Base-by-base conservation (phyloP, 805 yeast species). In the Priceomyces melissophilus region DNA sequence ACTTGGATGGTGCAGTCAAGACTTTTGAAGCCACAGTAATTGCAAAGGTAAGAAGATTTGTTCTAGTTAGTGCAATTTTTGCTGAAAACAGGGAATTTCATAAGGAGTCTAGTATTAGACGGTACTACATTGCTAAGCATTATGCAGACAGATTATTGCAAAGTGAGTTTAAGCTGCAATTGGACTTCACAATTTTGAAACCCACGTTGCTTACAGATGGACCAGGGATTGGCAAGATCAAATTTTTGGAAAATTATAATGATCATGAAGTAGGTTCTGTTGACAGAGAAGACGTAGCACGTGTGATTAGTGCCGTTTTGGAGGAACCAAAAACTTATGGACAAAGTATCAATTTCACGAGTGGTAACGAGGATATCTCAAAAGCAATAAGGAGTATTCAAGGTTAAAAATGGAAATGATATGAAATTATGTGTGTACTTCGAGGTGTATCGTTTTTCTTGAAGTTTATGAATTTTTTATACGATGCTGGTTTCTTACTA, bases 1-100 rank as follows among this genome's bases (percentile, higher is more conserved):
- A 81, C 50, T 61, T 79, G 43, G 85, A 81, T 52, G 82, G 81
- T 3, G 79, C 81, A 7, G 76, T 77, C 26, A 76, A 77, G 52
- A 67, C 73, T 1, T 65, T 75, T 42, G 84, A 80, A 51, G 84
- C 82, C 1, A 64, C 79, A 7, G 71, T 70, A 32, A 44, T 50
- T 33, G 74, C 69, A 12, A 58, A 61, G 0, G 67, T 75, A 23
- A 55, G 64, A 37, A 65, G 83, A 45, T 73, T 71, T 45, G 49
- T 81, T 14, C 54, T 80, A 38, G 74, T 81, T 4, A 78, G 84
- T 55, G 84, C 83, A 2, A 52, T 77, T 20, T 69, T 71, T 42
- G 76, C 84, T 1, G 71, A 70, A n/a, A 68, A 74, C 40, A 66
- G 83, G 27, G 71, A 63, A 4, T 61, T 64, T 41, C 71, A 76